These are phyloP conservation scores for Capsella bursapastoris DNA, from an alignment of 345 rosid genomes.

Conservation along the genomic window DNA sequence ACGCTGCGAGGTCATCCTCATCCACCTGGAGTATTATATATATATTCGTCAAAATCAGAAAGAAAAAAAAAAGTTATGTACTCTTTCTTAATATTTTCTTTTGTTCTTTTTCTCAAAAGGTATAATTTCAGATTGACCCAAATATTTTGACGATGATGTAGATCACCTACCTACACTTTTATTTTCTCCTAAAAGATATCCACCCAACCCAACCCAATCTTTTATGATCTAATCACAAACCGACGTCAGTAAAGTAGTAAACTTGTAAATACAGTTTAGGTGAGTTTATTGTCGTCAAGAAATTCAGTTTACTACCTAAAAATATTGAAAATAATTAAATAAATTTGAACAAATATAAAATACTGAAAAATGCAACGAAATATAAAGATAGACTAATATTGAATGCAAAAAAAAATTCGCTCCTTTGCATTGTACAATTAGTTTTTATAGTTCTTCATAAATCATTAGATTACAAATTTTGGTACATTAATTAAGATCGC, in stretches of 20 bases:
- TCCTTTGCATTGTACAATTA: background rate
- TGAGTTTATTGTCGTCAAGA: slow-evolving; percentile 29
- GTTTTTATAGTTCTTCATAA: background rate
- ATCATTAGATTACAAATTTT: too few species aligned
- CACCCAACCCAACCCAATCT: slow-evolving; percentile 20
- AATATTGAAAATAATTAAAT: background rate
- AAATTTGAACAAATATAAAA: background rate
- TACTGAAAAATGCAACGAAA: background rate
- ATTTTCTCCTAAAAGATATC: slow-evolving; percentile 22
- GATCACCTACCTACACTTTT: slow-evolving; percentile 40
- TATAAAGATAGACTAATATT: background rate
- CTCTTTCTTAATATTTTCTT: slow-evolving; percentile 32
- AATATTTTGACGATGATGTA: slow-evolving; percentile 35
- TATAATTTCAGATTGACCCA: slow-evolving; percentile 34
- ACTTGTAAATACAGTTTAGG: slow-evolving; percentile 18
- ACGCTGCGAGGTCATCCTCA: background rate
- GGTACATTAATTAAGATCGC: background rate
- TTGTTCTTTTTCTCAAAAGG: slow-evolving; percentile 32
- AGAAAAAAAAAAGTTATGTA: background rate
- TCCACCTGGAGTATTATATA: slow-evolving; percentile 1
- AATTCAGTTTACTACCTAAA: slow-evolving; percentile 1
- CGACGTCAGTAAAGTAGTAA: slow-evolving; percentile 32
- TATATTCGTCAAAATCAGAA: slow-evolving; percentile 1
- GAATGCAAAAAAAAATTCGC: background rate
- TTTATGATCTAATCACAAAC: slow-evolving; percentile 8